Conservation (phyloP, 345 rosid genomes). For the Eucalyptus victrix region DNA sequence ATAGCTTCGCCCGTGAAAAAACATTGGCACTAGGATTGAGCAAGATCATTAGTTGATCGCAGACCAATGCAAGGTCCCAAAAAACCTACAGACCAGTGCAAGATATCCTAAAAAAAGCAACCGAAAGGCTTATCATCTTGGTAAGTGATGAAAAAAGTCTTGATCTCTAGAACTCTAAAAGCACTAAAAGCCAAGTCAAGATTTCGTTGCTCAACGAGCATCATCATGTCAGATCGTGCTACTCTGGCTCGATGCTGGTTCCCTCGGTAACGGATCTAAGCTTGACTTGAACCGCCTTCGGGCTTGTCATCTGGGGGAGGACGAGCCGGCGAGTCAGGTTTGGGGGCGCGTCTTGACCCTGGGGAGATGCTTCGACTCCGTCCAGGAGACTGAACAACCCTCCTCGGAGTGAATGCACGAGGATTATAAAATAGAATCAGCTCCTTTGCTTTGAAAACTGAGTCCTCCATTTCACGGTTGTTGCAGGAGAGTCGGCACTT, state of each 20-base stretch:
- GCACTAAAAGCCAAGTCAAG: not conserved
- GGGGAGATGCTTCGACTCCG: too few relatives aligned
- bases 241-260: not conserved
- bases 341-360: too few relatives aligned
- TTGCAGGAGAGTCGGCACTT: conserved; percentile 60
- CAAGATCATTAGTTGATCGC: not conserved
- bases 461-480: conserved; percentile 37
- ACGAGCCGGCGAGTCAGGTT: too few relatives aligned
- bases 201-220: not conserved
- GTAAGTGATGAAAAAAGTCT: not conserved
- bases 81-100: not conserved
- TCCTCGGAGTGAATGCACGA: conserved; percentile 62
- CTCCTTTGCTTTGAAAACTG: conserved; percentile 40
- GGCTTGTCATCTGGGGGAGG: too few relatives aligned
- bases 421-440: conserved; percentile 58
- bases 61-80: too few relatives aligned
- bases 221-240: not conserved
- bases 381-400: not conserved
- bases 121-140: not conserved
- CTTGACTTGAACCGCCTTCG: too few relatives aligned
- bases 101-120: not conserved
- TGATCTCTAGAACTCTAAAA: not conserved
- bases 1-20: not conserved
- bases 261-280: not conserved
- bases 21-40: not conserved